Base-by-base conservation (phyloP, 169 alveolate genomes). In the Theileria parva region DNA sequence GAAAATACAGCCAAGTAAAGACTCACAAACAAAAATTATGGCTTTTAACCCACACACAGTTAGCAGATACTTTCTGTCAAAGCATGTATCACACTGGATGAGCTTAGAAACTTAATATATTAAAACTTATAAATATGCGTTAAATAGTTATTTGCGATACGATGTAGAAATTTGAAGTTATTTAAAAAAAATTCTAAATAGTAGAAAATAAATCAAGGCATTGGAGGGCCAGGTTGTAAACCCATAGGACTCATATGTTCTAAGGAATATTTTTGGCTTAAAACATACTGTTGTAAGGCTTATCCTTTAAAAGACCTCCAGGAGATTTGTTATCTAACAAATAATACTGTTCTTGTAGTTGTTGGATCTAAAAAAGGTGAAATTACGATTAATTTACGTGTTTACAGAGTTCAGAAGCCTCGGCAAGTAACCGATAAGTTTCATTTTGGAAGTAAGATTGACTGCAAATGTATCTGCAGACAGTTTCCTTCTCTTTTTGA, bases 381-480 rank as follows among this genome's bases (percentile, higher is more conserved):
- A 66, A 34, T n/a, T 12, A 4, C 37, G 34, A 0, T 9, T 2
- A 9, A 3, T 77, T 5, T 15, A 83, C 89, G 71, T 83, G 91
- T 27, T 77, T 76, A 51, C 81, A 63, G 15, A 85, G 72, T 39
- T 85, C 87, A 23, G 77, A 77, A 23, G 91, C 91, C 64, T 85
- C 91, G 2, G 91, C 91, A 39, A 85, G 60, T 55, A 85, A 72
- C 61, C 91, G 74, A 51, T 77, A 77, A 1, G 91, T 85, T 57
- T 83, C 89, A 37, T 83, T 83, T 80, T 81, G 89, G 75, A 85
- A 78, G 74, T 85, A 85, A 15, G 91, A 85, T 50, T 85, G 91
- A 55, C 91, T 74, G 68, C 87, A 85, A 19, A 85, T 85, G 61
- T 85, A 85, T 23, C 91, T 23, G 75, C 91, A 85, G 51, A 72